These are phyloP conservation scores for Avena sativa DNA, from an alignment of 176 grass and related monocot species.

Conservation along the genomic window DNA sequence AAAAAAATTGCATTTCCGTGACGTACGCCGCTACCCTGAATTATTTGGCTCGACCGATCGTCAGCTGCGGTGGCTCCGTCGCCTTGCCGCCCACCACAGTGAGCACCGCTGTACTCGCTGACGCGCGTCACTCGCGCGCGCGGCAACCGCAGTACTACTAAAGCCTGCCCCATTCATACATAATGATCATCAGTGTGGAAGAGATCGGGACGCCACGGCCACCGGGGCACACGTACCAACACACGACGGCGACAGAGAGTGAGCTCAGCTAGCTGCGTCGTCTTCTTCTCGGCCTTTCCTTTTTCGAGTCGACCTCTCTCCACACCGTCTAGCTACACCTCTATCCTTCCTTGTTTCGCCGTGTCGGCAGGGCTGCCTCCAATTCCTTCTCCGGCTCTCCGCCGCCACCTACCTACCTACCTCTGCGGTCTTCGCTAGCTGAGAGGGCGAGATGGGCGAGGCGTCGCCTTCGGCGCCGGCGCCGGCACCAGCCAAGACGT, in stretches of 20 bases:
- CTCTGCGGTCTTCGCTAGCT: not conserved
- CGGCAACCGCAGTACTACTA: not conserved
- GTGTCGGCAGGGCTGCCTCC: not conserved
- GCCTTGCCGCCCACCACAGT: not conserved
- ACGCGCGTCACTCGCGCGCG: not conserved
- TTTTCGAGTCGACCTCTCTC: not conserved
- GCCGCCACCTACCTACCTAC: not conserved
- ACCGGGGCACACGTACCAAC: conserved; percentile 16
- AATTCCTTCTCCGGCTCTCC: not conserved
- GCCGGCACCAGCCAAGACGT: not conserved
- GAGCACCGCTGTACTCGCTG: not conserved
- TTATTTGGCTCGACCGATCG: not conserved
- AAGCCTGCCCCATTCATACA: not conserved
- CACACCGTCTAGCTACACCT: not conserved
- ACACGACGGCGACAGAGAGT: conserved; percentile 13
- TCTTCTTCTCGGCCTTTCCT: not conserved
- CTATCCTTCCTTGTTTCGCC: not conserved
- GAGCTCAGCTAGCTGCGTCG: not conserved
- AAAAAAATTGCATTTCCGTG: not conserved
- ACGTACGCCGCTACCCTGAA: not conserved
- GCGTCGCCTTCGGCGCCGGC: not conserved
- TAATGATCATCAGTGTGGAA: not conserved
- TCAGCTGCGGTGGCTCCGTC: conserved; percentile 15
- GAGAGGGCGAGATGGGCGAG: conserved; percentile 32
- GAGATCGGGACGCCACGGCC: not conserved